Conservation (phyloP, 495 filamentous ascomycete genomes). For the Penicillium roqueforti region DNA sequence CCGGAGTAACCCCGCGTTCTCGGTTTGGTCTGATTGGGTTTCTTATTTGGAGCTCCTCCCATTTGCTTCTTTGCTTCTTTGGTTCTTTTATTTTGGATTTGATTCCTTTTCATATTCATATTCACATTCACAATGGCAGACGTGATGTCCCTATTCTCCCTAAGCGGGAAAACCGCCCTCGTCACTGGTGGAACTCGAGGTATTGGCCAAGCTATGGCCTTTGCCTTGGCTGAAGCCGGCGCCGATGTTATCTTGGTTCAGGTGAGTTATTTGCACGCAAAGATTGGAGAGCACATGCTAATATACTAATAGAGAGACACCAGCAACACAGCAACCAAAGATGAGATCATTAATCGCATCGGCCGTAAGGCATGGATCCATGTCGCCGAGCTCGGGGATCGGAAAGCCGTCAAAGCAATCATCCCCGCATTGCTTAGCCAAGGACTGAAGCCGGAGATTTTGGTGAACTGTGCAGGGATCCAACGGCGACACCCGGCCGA, state of each 20-base stretch:
- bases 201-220: slow-evolving; percentile 79
- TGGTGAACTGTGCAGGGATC: slow-evolving; percentile 85
- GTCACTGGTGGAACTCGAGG: slow-evolving; percentile 86
- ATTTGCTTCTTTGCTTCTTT: not conserved
- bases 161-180: slow-evolving; percentile 63
- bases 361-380: slow-evolving; percentile 68
- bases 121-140: slow-evolving; percentile 24
- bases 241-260: slow-evolving; percentile 73
- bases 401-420: slow-evolving; percentile 55
- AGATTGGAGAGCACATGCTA: not conserved
- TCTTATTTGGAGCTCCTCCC: not conserved
- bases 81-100: not conserved
- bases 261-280: slow-evolving; percentile 8
- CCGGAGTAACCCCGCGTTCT: slow-evolving; percentile 4
- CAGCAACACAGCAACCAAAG: slow-evolving; percentile 58
- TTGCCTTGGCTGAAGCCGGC: slow-evolving; percentile 78
- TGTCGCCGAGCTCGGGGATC: slow-evolving; percentile 66
- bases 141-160: slow-evolving; percentile 40
- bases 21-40: not conserved
- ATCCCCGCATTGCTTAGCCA: slow-evolving; percentile 57
- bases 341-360: slow-evolving; percentile 54
- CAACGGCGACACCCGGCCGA: slow-evolving; percentile 74
- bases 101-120: not conserved
- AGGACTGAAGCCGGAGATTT: slow-evolving; percentile 60
- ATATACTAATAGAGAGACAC: slow-evolving; percentile 53